Percentiles rank a stretch among this genome's conserved stretches.
Evolutionary conservation across 345 rosid species (phyloP).

Genomic region (Passiflora organensis): DNA sequence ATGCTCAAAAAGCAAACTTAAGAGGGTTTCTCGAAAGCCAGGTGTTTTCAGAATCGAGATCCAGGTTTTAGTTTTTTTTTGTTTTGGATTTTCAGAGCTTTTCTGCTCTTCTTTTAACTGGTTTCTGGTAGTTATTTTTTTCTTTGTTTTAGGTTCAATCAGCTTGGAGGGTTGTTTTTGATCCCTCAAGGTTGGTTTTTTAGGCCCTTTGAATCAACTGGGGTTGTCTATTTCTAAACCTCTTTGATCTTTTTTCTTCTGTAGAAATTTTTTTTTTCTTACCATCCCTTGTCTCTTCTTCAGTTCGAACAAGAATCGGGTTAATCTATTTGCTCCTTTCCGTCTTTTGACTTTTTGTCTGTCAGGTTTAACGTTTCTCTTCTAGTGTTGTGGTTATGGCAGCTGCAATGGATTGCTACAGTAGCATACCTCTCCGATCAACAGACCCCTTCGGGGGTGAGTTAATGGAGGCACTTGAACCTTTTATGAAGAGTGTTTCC

Average conservation of each 20-base stretch:
- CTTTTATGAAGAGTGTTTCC: constrained; percentile 34
- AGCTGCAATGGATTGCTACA: constrained; percentile 59
- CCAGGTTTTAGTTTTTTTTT: no score
- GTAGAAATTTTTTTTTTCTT: background rate
- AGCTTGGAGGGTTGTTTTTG: constrained; percentile 52
- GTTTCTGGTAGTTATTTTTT: background rate
- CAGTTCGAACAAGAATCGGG: constrained; percentile 2
- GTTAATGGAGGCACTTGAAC: constrained; percentile 78
- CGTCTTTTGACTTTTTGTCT: background rate
- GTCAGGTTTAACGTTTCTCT: background rate
- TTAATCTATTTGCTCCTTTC: no score
- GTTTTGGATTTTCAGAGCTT: no score
- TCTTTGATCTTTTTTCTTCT: constrained; percentile 34
- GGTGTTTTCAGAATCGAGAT: constrained; percentile 86
- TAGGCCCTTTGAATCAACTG: constrained; percentile 33
- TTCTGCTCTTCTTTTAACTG: no score
- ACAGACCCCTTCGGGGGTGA: constrained; percentile 58
- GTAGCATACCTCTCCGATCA: constrained; percentile 33
- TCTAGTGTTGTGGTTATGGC: constrained; percentile 28
- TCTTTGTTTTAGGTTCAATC: constrained; percentile 24
- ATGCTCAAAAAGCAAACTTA: constrained; percentile 58
- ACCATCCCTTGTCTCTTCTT: constrained; percentile 2
- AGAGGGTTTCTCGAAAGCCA: constrained; percentile 40
- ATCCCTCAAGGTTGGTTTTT: constrained; percentile 49
- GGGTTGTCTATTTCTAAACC: constrained; percentile 74